Percentiles rank a stretch among this genome's conserved stretches.
Evolutionary conservation across 2,329 filamentous ascomycete species (phyloP).

Genomic region (Aureobasidium namibiae): DNA sequence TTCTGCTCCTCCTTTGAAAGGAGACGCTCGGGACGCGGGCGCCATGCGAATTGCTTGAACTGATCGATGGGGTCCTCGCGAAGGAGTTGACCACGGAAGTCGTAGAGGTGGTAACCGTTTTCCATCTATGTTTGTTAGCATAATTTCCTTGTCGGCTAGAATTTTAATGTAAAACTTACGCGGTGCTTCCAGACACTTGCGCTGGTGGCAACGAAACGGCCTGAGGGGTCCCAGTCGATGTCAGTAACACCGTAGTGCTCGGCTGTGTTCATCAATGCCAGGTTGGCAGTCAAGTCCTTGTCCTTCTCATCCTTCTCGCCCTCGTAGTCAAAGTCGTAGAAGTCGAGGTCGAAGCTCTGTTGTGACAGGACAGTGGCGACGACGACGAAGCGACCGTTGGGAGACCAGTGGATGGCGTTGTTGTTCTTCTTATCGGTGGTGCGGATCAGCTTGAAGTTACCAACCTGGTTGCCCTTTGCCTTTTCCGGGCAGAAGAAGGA

Average conservation of each 20-base stretch:
- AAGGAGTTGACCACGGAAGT: conserved; percentile 83
- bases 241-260: conserved; percentile 98
- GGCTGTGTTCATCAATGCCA: conserved; percentile 85
- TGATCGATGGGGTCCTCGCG: conserved; percentile 89
- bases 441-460: conserved; percentile 93
- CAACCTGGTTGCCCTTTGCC: conserved; percentile 67
- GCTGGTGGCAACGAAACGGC: conserved; percentile 87
- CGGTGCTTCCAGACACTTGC: conserved; percentile 93
- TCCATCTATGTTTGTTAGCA: conserved; percentile 64
- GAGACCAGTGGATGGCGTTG: conserved; percentile 99
- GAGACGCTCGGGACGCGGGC: conserved; percentile 82
- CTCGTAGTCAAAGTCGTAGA: conserved; percentile 96
- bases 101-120: conserved; percentile 97
- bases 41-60: conserved; percentile 97
- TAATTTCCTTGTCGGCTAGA: neutral
- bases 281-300: conserved; percentile 88
- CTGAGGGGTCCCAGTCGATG: conserved; percentile 95
- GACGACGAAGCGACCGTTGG: conserved; percentile 88
- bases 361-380: conserved; percentile 88
- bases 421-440: conserved; percentile 99
- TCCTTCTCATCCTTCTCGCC: conserved; percentile 89
- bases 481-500: conserved; percentile 97
- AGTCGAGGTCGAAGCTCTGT: conserved; percentile 91
- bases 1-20: conserved; percentile 97
- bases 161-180: conserved; percentile 47